Percentiles rank a stretch among this genome's conserved stretches.
These are phyloP conservation scores for Lactifluus subvellereus DNA, from an alignment of 768 basidiomycete genomes.

Conservation along the genomic window DNA sequence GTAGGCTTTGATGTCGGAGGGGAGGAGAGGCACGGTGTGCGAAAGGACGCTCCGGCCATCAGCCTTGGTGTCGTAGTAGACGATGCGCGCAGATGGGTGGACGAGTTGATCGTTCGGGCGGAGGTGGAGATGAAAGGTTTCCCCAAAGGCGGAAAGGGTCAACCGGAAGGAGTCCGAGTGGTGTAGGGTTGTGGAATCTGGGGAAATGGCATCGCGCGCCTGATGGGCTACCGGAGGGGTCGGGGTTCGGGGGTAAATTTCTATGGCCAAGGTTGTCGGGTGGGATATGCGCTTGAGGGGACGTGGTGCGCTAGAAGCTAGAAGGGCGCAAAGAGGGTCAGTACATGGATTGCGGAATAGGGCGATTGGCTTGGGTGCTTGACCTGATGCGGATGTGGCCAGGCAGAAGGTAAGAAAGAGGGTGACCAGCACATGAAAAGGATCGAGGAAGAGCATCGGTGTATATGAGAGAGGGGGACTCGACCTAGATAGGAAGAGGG, in stretches of 20 bases:
- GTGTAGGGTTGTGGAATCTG: constrained; percentile 45
- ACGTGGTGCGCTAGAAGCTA: constrained; percentile 28
- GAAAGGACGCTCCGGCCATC: constrained; percentile 47
- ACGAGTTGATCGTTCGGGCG: constrained; percentile 73
- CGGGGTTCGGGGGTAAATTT: constrained; percentile 37
- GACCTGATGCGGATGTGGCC: constrained; percentile 15
- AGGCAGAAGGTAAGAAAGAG: constrained; percentile 16
- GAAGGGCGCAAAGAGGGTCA: background rate
- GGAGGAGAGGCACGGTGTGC: constrained; percentile 55
- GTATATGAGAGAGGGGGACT: background rate
- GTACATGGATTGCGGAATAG: background rate
- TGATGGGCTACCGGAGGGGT: background rate
- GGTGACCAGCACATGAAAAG: constrained; percentile 24
- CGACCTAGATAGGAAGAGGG: background rate
- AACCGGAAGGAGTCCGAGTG: constrained; percentile 69
- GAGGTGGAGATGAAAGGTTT: constrained; percentile 66
- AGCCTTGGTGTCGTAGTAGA: constrained; percentile 49
- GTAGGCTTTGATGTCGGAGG: constrained; percentile 61
- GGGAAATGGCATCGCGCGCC: constrained; percentile 27
- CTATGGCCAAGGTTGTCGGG: constrained; percentile 36
- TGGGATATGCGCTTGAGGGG: constrained; percentile 36
- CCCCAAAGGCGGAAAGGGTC: constrained; percentile 57
- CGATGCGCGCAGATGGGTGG: constrained; percentile 70
- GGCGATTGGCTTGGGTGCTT: background rate
- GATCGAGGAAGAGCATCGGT: constrained; percentile 7